A percentile compares a stretch with the other conserved stretches of the same genome.
These are phyloP conservation scores for Hemileia vastatrix DNA, from an alignment of 1,284 basidiomycete species.

Conservation along the genomic window DNA sequence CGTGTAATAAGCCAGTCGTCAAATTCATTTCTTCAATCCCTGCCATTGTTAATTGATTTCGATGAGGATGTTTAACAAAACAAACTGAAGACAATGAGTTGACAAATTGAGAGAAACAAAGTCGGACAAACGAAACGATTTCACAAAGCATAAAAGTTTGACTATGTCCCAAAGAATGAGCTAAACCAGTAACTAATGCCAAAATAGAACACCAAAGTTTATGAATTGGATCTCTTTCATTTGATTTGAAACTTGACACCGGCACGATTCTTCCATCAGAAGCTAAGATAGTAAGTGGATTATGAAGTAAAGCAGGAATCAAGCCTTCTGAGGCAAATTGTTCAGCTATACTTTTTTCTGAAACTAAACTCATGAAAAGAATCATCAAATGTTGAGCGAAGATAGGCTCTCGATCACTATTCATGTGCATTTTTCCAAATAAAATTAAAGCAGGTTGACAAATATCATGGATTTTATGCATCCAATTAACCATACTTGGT, in stretches of 20 bases:
- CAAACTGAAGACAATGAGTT: slow-evolving; percentile 8
- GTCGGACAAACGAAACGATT: slow-evolving; percentile 19
- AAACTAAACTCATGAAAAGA: slow-evolving; percentile 16
- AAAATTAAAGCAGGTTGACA: slow-evolving; percentile 23
- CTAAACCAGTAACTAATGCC: slow-evolving; percentile 15
- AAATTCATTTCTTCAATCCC: slow-evolving; percentile 18
- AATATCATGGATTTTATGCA: slow-evolving; percentile 19
- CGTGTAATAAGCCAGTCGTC: slow-evolving; percentile 5
- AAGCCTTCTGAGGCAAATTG: slow-evolving; percentile 20
- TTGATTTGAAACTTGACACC: slow-evolving; percentile 5
- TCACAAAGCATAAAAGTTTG: slow-evolving; percentile 20
- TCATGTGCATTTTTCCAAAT: slow-evolving; percentile 3
- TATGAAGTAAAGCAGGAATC: slow-evolving; percentile 18
- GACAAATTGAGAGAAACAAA: slow-evolving; percentile 18
- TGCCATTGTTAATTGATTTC: slow-evolving; percentile 13
- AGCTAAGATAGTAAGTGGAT: slow-evolving; percentile 16
- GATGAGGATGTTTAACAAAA: slow-evolving; percentile 1
- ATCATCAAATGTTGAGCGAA: slow-evolving; percentile 17
- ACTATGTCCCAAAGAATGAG: slow-evolving; percentile 18
- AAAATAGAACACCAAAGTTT: slow-evolving; percentile 22
- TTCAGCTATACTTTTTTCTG: slow-evolving; percentile 18
- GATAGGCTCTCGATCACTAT: slow-evolving; percentile 16
- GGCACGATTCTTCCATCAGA: slow-evolving; percentile 19
- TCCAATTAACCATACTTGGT: slow-evolving; percentile 19
- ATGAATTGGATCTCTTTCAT: slow-evolving; percentile 17